phyloP scores from a whole-genome alignment of 305 asterid genomes.

The Solanum aculeatissimum region DNA sequence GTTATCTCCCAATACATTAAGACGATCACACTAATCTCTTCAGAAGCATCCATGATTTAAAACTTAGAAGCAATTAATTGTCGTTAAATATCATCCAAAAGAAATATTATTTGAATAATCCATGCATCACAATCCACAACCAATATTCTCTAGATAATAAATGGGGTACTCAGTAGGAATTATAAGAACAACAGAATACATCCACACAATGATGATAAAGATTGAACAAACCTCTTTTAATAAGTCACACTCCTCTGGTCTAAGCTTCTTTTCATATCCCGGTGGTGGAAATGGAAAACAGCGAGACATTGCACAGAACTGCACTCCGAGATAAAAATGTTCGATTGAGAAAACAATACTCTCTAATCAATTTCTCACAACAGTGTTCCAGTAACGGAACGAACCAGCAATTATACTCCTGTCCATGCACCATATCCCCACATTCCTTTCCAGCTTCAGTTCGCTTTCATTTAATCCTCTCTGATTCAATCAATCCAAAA shows the following conservation, averaged over 20 bases:
- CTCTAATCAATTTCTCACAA: constrained; percentile 7
- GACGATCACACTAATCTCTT: neutral
- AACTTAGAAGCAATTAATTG: neutral
- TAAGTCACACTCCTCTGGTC: constrained; percentile 31
- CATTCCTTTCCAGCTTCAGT: constrained; percentile 20
- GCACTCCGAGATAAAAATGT: constrained; percentile 14
- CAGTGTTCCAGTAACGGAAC: constrained; percentile 18
- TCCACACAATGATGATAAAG: neutral
- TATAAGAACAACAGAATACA: neutral
- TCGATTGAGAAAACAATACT: constrained; percentile 9
- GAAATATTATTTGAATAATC: neutral
- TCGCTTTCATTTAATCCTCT: constrained; percentile 5
- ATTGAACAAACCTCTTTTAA: constrained; percentile 52
- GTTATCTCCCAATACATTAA: neutral
- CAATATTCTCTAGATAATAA: neutral
- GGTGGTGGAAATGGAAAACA: constrained; percentile 90
- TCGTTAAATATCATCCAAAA: neutral
- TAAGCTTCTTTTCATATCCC: constrained; percentile 62
- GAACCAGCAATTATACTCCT: constrained; percentile 15
- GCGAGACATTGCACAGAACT: constrained; percentile 70
- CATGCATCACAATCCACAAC: neutral
- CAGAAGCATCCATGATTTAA: neutral
- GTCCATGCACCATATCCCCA: constrained; percentile 32
- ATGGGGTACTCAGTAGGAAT: neutral
- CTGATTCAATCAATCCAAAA: neutral